Evolutionary conservation across 23 red algal species (phyloP), one percentile per base, ranked within the genome.

Genomic region (Gracilaria caudata): DNA sequence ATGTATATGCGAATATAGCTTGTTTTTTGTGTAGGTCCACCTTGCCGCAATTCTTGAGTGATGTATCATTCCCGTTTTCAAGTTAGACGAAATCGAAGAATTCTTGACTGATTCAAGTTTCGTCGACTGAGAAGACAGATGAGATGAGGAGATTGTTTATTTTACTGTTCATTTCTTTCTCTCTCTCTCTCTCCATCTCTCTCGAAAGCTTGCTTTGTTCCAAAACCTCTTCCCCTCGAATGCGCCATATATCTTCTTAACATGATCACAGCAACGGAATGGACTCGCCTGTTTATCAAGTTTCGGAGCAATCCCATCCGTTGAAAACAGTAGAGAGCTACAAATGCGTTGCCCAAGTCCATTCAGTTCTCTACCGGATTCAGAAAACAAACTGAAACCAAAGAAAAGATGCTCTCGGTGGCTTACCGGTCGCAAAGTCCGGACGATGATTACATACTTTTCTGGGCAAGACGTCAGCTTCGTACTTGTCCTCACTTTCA

Each of bases 381-480:
- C 61, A 35, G 32, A 37, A 35, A 36, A 16, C 30, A 37, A 16
- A 33, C 7, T 25, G 26, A 66, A 36, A 66, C 36, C 61, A 66
- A 66, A 33, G 2, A 66, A 35, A 36, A 66, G 13, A 0, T 0
- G 61, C 30, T 66, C 8, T 36, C 61, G 29, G 8, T 66, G 29
- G 61, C 23, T 35, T 16, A 17, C 32, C 19, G 30, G 61, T 29
- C 70, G 70, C 39, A 7, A 21, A 24, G 25, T 75, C 70, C 70
- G 43, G 21, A 75, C 29, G n/a, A 17, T 4, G 39, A 49, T 75
- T 49, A 75, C 3, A 26, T 46, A 43, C 26, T 46, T 75, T 17
- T 75, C 70, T 45, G 70, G 43, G 19, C 70, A 49, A 75, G 70
- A 75, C 25, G 70, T 49, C 25, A 75, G 70, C 70, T 49, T 83